Evolutionary conservation across 2,329 filamentous ascomycete species (phyloP).

Genomic region (Pseudogymnoascus sp.): DNA sequence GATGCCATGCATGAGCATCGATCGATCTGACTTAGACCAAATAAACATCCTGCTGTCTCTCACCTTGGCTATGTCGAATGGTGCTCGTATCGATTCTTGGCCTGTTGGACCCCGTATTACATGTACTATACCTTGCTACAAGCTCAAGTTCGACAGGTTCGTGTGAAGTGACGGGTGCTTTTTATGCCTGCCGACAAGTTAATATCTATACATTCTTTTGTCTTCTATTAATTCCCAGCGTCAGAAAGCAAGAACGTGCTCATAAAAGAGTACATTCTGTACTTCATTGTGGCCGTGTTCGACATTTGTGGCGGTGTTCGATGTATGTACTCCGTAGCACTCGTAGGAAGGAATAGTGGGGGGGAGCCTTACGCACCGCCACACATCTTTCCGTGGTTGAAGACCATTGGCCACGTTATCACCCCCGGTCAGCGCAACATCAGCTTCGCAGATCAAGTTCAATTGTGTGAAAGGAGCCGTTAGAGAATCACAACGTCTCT

Average conservation of each 20-base stretch:
- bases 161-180: background rate
- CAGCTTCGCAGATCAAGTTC: slow-evolving; percentile 7
- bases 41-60: background rate
- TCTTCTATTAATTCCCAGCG: background rate
- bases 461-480: slow-evolving; percentile 1
- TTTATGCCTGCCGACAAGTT: background rate
- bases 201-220: background rate
- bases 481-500: background rate
- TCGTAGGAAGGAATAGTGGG: background rate
- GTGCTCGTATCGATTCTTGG: slow-evolving; percentile 1
- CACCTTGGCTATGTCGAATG: background rate
- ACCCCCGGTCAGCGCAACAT: slow-evolving; percentile 3
- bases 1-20: background rate
- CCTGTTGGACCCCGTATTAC: background rate
- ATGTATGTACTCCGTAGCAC: slow-evolving; percentile 1
- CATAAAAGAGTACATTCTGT: background rate
- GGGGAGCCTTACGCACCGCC: slow-evolving; percentile 2
- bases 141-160: background rate
- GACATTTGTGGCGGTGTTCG: background rate
- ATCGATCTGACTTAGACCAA: slow-evolving; percentile 2
- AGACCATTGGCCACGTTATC: slow-evolving; percentile 5
- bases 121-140: background rate
- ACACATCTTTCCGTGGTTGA: slow-evolving; percentile 3
- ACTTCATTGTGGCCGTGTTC: slow-evolving; percentile 2
- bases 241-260: background rate